phyloP scores from a whole-genome alignment of 495 filamentous ascomycete genomes.

The Oidiodendron maius region DNA sequence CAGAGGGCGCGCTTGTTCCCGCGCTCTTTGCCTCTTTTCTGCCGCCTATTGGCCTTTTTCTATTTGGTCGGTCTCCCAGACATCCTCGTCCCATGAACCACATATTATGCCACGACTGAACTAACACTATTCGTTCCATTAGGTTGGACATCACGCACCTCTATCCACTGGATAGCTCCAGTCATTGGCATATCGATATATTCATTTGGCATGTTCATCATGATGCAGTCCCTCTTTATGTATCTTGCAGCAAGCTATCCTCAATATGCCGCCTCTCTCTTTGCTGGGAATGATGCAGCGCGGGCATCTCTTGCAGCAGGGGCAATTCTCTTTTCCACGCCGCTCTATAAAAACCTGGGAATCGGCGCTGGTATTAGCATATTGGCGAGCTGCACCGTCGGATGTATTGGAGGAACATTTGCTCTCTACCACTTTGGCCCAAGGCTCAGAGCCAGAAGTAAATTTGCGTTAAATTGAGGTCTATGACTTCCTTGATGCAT shows the following conservation, averaged over 20 bases:
- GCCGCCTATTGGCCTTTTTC: constrained; percentile 50
- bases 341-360: constrained; percentile 27
- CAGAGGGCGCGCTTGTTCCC: constrained; percentile 46
- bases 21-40: constrained; percentile 43
- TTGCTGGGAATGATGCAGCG: constrained; percentile 48
- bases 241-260: constrained; percentile 47
- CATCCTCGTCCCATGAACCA: neutral
- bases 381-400: constrained; percentile 42
- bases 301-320: constrained; percentile 42
- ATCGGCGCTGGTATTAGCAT: constrained; percentile 44
- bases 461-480: no score
- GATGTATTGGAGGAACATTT: constrained; percentile 48
- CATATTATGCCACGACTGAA: no score
- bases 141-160: constrained; percentile 45
- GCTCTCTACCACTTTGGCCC: constrained; percentile 44
- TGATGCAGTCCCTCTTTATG: constrained; percentile 71
- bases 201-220: constrained; percentile 31
- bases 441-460: constrained; percentile 34
- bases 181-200: constrained; percentile 43
- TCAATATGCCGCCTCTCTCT: constrained; percentile 48
- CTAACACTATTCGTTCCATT: neutral
- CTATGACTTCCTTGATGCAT: no score
- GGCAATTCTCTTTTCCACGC: constrained; percentile 39
- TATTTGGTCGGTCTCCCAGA: constrained; percentile 39
- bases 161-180: constrained; percentile 48